Percentiles rank a stretch among this genome's conserved stretches.
Conservation (phyloP, 2,329 filamentous ascomycete species). For the Emydomyces testavorans region DNA sequence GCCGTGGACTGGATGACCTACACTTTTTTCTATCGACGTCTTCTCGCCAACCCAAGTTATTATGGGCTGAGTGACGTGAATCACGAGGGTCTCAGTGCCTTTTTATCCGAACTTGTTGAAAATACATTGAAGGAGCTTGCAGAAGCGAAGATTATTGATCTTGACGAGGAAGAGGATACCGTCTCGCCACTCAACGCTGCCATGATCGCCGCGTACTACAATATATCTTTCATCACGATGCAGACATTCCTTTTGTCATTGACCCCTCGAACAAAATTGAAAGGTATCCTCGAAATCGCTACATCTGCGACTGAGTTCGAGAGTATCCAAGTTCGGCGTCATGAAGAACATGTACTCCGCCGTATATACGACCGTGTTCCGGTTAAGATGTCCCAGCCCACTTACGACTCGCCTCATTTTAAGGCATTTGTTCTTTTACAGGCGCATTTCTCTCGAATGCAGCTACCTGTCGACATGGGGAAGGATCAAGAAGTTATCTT, state of each 20-base stretch:
- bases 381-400: conserved; percentile 82
- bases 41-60: conserved; percentile 92
- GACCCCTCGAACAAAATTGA: conserved; percentile 79
- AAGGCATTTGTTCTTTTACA: conserved; percentile 96
- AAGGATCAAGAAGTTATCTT: conserved; percentile 91
- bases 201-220: conserved; percentile 98
- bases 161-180: conserved; percentile 86
- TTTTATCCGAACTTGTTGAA: conserved; percentile 89
- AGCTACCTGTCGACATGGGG: conserved; percentile 83
- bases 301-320: conserved; percentile 97
- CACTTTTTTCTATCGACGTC: conserved; percentile 91
- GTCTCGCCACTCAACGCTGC: conserved; percentile 85
- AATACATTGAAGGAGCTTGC: conserved; percentile 78
- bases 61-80: conserved; percentile 82
- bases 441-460: conserved; percentile 95
- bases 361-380: conserved; percentile 91
- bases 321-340: conserved; percentile 80
- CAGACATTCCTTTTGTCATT: conserved; percentile 93
- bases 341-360: conserved; percentile 76
- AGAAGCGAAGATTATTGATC: conserved; percentile 89
- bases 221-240: conserved; percentile 98
- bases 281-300: conserved; percentile 92
- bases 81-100: conserved; percentile 85
- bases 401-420: conserved; percentile 91
- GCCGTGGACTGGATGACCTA: conserved; percentile 98